Base-by-base conservation (phyloP, 2,329 filamentous ascomycete species). In the Emmonsiellopsis sp. region DNA sequence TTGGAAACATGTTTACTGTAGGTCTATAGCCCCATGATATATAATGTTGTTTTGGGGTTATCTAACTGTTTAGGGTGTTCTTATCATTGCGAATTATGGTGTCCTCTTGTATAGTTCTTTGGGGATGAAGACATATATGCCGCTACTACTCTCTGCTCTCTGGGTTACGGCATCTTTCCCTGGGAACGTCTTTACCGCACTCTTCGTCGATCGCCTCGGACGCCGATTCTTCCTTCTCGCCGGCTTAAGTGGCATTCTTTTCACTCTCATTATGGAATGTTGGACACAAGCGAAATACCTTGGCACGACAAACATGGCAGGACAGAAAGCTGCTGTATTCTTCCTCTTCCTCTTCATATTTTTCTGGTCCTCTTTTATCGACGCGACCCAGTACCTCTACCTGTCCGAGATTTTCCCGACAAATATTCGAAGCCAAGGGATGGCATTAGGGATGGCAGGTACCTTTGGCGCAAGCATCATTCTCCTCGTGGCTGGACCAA, bases 351-450 rank as follows among this genome's bases (percentile, higher is more conserved):
- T 73, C 53, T 70, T 67, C 52, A 68, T 70, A 43, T 56, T 68
- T 51, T 72, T 66, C 58, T 74, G 70, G 66, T 67, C 66, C 46
- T 70, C 66, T 51, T 72, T 67, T 53, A 59, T 75, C 47, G 73
- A 75, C 53, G 71, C 72, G 1, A 72, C 67, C n/a, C 70, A 73
- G 46, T 74, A 71, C 54, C 62, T 72, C 20, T 73, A 73, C 56
- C 60, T 71, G 30, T 58, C 63, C 2, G 70, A 73, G 59, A 74
- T 73, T 47, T 73, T 71, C 61, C 70, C 71, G 3, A 74, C 65
- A 15, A 65, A 71, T 54, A 58, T 73, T 11, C 66, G 70, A 2
- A 63, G 64, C 10, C 64, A 70, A 42, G 70, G 70, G 0, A 67
- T 70, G 15, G 68, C 69, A 0, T 55, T 73, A 35, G 68, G 70